Conservation (phyloP, 73 alveolate species). For the Effrenium voratum region DNA sequence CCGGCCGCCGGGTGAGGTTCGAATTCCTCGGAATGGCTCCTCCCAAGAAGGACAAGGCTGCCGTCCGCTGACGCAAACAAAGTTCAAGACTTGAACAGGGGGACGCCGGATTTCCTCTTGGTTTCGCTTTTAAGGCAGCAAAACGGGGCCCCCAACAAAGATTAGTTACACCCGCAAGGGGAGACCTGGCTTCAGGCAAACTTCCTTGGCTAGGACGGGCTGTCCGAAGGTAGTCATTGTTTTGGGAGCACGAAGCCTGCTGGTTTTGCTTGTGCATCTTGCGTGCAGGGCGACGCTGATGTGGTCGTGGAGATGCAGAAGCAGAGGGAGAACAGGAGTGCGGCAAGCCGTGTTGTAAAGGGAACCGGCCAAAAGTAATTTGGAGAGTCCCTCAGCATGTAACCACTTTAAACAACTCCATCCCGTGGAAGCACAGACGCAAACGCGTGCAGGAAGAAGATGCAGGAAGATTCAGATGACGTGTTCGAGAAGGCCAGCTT, state of each 20-base stretch:
- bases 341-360: not conserved
- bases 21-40: constrained; percentile 92
- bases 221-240: not conserved
- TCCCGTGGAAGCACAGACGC: too few relatives aligned
- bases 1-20: not conserved
- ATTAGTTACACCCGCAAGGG: too few relatives aligned
- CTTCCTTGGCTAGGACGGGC: too few relatives aligned
- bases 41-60: constrained; percentile 49
- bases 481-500: constrained; percentile 72
- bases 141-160: too few relatives aligned
- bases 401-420: too few relatives aligned
- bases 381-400: too few relatives aligned
- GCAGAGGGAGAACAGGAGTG: constrained; percentile 66
- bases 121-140: too few relatives aligned
- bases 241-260: not conserved
- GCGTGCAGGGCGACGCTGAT: constrained; percentile 40
- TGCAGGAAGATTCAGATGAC: constrained; percentile 80
- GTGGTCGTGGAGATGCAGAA: constrained; percentile 76
- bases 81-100: too few relatives aligned
- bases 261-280: not conserved
- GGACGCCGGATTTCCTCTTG: too few relatives aligned
- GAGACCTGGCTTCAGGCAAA: too few relatives aligned
- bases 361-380: too few relatives aligned
- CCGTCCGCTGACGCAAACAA: too few relatives aligned
- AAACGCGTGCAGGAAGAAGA: constrained; percentile 28